Evolutionary conservation across 441 rosid species (phyloP).

Genomic region (Eutrema salsugineum): DNA sequence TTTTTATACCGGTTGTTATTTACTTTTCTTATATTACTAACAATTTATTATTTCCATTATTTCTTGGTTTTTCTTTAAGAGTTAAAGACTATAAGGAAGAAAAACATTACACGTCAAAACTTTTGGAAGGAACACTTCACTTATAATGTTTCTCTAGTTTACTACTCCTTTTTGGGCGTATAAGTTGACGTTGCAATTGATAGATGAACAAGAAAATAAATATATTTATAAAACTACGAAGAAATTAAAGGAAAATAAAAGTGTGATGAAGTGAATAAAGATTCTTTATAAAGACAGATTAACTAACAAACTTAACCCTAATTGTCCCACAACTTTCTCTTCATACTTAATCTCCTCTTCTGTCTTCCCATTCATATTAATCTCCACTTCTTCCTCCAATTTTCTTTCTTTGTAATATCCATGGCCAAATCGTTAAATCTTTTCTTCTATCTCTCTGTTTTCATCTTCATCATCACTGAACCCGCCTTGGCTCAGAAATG

Average conservation of each 20-base stretch:
- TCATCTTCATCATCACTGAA: slow-evolving; percentile 19
- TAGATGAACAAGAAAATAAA: slow-evolving; percentile 15
- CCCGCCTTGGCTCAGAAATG: slow-evolving; percentile 57
- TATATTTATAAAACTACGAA: background rate
- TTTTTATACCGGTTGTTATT: background rate
- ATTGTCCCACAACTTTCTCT: slow-evolving; percentile 20
- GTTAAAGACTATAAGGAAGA: background rate
- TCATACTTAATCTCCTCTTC: background rate
- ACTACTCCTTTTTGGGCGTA: background rate
- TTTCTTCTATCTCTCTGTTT: slow-evolving; percentile 31
- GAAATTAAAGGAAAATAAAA: background rate
- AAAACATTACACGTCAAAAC: background rate
- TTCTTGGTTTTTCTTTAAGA: background rate
- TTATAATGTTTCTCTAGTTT: background rate
- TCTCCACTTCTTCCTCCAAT: background rate
- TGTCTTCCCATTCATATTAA: background rate
- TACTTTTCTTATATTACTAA: background rate
- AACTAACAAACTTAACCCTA: slow-evolving; percentile 34
- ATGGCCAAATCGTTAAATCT: slow-evolving; percentile 28
- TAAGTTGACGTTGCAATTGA: background rate
- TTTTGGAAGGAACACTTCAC: background rate
- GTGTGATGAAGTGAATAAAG: background rate
- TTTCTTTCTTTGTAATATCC: background rate
- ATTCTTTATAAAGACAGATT: slow-evolving; percentile 24
- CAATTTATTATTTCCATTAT: background rate